Evolutionary conservation across 2,329 filamentous ascomycete species (phyloP).

Genomic region (Arthrobotrys megalospora): DNA sequence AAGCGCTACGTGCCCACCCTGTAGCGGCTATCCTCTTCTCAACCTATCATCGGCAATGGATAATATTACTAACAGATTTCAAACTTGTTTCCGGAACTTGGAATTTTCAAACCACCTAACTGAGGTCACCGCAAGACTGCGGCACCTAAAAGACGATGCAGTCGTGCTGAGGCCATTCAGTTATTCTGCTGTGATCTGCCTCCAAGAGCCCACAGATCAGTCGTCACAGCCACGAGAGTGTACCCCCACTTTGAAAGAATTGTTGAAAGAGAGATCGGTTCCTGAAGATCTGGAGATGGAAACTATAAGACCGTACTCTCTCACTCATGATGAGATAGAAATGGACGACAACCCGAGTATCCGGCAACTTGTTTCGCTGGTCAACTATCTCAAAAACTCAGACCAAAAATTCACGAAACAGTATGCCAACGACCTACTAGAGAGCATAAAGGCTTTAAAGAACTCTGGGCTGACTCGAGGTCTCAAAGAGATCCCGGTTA

Average conservation of each 20-base stretch:
- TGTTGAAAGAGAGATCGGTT: conserved; percentile 7
- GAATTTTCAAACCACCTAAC: conserved; percentile 4
- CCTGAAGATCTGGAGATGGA: conserved; percentile 3
- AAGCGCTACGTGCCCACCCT: neutral
- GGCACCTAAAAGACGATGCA: neutral
- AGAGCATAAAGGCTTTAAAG: conserved; percentile 20
- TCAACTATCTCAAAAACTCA: neutral
- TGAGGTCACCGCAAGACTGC: neutral
- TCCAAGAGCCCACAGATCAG: neutral
- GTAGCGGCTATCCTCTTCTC: neutral
- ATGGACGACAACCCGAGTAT: neutral
- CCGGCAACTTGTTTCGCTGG: neutral
- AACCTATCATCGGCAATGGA: conserved; percentile 9
- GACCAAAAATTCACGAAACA: neutral
- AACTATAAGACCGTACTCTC: conserved; percentile 11
- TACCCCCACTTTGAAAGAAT: neutral
- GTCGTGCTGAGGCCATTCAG: neutral
- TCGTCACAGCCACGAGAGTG: neutral
- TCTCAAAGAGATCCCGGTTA: conserved; percentile 11
- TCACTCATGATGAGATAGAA: conserved; percentile 6
- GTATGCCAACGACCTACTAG: conserved; percentile 8
- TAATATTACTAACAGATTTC: neutral
- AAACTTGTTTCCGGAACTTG: conserved; percentile 10
- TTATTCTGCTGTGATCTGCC: neutral
- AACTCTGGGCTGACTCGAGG: neutral